A percentile compares a stretch with the other conserved stretches of the same genome.
Evolutionary conservation across 164 flowering plant species (phyloP).

Genomic region (Dillenia suffruticosa): DNA sequence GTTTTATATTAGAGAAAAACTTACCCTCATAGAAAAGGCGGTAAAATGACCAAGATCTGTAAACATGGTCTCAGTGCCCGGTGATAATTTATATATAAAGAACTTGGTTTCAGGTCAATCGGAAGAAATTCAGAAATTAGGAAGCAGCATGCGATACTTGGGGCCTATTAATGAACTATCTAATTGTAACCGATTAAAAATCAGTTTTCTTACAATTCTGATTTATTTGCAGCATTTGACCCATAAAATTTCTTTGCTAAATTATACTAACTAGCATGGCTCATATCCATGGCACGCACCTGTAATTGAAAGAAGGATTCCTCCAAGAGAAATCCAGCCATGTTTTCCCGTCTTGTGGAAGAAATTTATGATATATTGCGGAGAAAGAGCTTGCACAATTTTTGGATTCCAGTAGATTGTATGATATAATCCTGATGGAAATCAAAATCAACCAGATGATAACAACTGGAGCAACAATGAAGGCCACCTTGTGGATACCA

Average conservation of each 20-base stretch:
- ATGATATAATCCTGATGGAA: conserved; percentile 72
- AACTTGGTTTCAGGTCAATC: not conserved
- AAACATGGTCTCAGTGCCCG: conserved; percentile 86
- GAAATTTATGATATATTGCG: conserved; percentile 68
- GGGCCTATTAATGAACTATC: not conserved
- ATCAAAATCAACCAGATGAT: conserved; percentile 72
- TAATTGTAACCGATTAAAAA: not conserved
- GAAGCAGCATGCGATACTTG: not conserved
- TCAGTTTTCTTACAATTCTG: too few species aligned
- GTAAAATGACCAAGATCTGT: conserved; percentile 89
- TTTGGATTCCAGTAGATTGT: conserved; percentile 68
- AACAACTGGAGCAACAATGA: conserved; percentile 84
- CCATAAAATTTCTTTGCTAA: too few species aligned
- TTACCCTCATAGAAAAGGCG: conserved; percentile 63
- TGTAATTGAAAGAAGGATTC: conserved; percentile 73
- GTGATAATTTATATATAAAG: too few species aligned
- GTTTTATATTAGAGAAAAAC: not conserved
- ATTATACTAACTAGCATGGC: too few species aligned
- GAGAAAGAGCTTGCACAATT: conserved; percentile 65
- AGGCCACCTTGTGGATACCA: conserved; percentile 81
- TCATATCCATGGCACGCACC: conserved; percentile 36
- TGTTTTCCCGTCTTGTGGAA: conserved; percentile 67
- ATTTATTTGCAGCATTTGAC: too few species aligned
- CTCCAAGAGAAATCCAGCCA: conserved; percentile 93
- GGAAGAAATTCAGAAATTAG: not conserved